phyloP scores from a whole-genome alignment of 2,329 filamentous ascomycete species.

The Immersiporthe knoxdaviesiana region DNA sequence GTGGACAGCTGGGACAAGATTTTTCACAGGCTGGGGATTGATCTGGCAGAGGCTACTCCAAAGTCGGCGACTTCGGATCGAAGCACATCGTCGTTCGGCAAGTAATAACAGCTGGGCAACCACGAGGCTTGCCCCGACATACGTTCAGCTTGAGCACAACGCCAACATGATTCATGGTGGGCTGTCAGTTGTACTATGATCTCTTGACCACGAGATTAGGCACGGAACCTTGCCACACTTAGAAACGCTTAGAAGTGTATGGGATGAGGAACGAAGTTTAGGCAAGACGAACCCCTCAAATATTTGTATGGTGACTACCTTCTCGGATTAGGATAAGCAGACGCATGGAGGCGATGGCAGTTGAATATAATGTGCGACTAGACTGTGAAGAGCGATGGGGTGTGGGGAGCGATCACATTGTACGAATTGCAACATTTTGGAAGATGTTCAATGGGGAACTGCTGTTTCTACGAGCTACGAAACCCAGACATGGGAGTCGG shows the following conservation, averaged over 20 bases:
- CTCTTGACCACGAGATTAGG: neutral
- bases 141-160: neutral
- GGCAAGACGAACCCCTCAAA: neutral
- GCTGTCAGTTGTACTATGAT: neutral
- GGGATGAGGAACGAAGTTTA: neutral
- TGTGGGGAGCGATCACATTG: neutral
- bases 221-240: neutral
- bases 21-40: constrained; percentile 34
- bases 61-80: neutral
- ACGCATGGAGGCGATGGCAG: neutral
- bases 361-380: neutral
- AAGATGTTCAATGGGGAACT: neutral
- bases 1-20: constrained; percentile 50
- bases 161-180: neutral
- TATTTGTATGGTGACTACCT: neutral
- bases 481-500: neutral
- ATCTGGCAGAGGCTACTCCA: neutral
- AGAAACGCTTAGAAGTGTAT: neutral
- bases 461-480: neutral
- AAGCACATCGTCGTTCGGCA: neutral
- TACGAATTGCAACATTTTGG: neutral
- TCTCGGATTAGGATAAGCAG: neutral
- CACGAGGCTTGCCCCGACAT: constrained; percentile 9
- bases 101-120: constrained; percentile 9
- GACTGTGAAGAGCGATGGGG: neutral